A percentile compares a stretch with the other conserved stretches of the same genome.
Conservation (phyloP, 2,329 filamentous ascomycete species). For the Botryosphaeria dothidea region DNA sequence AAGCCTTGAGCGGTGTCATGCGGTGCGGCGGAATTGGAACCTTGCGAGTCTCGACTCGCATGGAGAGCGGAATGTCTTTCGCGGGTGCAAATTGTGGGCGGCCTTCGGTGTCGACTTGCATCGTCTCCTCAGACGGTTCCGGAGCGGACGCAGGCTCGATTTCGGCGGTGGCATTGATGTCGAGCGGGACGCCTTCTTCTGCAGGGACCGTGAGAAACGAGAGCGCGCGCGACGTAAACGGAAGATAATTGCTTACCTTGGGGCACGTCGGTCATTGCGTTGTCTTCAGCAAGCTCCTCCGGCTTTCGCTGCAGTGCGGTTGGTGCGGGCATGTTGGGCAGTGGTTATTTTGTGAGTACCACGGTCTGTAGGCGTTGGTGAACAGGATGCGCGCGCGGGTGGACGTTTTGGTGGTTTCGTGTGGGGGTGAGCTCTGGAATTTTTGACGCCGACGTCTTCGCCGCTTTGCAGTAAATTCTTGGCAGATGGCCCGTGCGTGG, state of each 20-base stretch:
- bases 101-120: conserved; percentile 48
- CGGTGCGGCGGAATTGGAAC: conserved; percentile 90
- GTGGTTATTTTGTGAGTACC: not conserved
- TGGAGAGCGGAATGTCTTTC: conserved; percentile 36
- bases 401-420: not conserved
- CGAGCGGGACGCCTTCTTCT: conserved; percentile 32
- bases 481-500: not conserved
- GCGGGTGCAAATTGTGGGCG: conserved; percentile 50
- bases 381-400: not conserved
- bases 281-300: conserved; percentile 58
- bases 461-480: conserved; percentile 6
- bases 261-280: conserved; percentile 32
- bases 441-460: conserved; percentile 23
- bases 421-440: conserved; percentile 17
- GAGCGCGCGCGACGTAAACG: not conserved
- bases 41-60: conserved; percentile 71
- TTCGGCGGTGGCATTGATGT: conserved; percentile 27
- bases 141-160: conserved; percentile 21
- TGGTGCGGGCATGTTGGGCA: conserved; percentile 73
- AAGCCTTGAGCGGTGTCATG: conserved; percentile 64
- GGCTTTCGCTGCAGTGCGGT: conserved; percentile 72
- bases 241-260: conserved; percentile 23
- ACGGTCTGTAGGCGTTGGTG: not conserved
- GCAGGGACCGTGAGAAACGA: conserved; percentile 21
- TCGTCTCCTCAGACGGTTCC: conserved; percentile 38